Conservation (phyloP, 2,329 filamentous ascomycete species). For the Penicillium sp. region DNA sequence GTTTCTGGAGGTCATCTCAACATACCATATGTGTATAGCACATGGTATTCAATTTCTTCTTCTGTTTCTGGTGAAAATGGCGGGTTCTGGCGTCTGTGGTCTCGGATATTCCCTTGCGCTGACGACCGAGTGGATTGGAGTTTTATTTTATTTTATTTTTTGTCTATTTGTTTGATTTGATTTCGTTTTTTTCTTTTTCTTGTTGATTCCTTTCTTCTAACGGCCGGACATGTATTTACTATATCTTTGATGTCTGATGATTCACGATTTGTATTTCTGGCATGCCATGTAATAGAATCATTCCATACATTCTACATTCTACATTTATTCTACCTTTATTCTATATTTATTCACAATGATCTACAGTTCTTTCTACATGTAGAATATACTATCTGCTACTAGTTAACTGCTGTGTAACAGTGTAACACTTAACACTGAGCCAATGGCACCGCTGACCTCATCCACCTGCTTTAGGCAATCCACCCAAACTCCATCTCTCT, state of each 20-base stretch:
- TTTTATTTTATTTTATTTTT: slow-evolving; percentile 16
- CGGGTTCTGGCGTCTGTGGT: slow-evolving; percentile 14
- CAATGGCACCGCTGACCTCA: slow-evolving; percentile 19
- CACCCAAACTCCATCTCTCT: not conserved
- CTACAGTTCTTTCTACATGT: no score
- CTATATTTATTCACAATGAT: no score
- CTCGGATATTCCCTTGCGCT: slow-evolving; percentile 7
- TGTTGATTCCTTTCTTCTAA: slow-evolving; percentile 12
- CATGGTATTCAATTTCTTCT: slow-evolving; percentile 1
- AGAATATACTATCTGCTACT: no score
- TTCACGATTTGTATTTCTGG: slow-evolving; percentile 32
- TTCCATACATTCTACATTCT: not conserved
- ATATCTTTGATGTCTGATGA: slow-evolving; percentile 36
- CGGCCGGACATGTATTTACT: slow-evolving; percentile 29
- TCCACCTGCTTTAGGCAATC: slow-evolving; percentile 15
- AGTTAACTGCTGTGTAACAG: no score
- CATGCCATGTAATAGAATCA: slow-evolving; percentile 29
- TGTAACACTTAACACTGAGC: no score
- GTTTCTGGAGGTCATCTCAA: not conserved
- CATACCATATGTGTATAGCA: not conserved
- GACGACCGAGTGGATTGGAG: slow-evolving; percentile 6
- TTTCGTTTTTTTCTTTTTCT: slow-evolving; percentile 10
- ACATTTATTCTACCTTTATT: no score
- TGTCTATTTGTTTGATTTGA: slow-evolving; percentile 2
- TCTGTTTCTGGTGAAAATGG: slow-evolving; percentile 12